phyloP scores from a whole-genome alignment of 1,284 basidiomycete genomes.

The Vanrija sp. region DNA sequence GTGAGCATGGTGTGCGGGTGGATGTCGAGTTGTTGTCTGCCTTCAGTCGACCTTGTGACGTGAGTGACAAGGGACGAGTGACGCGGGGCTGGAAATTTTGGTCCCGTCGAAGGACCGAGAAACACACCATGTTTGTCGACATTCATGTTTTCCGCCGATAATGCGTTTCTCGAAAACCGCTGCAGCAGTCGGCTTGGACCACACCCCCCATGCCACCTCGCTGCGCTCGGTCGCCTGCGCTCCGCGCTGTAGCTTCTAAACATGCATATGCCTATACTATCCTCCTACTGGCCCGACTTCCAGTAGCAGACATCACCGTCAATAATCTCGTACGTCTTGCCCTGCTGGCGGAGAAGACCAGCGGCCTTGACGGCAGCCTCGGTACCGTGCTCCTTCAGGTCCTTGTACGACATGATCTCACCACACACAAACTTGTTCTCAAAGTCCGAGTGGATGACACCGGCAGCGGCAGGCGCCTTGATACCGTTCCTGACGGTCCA shows the following conservation, averaged over 20 bases:
- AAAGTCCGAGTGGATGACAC: slow-evolving; percentile 74
- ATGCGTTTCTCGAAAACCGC: no score
- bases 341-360: slow-evolving; percentile 92
- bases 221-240: not conserved
- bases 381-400: slow-evolving; percentile 85
- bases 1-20: slow-evolving; percentile 1
- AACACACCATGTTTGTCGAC: not conserved
- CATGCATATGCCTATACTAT: not conserved
- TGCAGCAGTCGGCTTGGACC: no score
- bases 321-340: slow-evolving; percentile 68
- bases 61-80: not conserved
- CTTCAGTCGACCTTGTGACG: not conserved
- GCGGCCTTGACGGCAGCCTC: slow-evolving; percentile 90
- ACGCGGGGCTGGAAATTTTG: not conserved
- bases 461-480: slow-evolving; percentile 94
- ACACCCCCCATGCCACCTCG: not conserved
- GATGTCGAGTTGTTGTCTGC: no score
- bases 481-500: slow-evolving; percentile 95
- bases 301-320: slow-evolving; percentile 52
- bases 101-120: not conserved
- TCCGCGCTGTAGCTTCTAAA: not conserved
- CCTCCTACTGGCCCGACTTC: slow-evolving; percentile 33
- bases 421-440: slow-evolving; percentile 99
- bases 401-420: slow-evolving; percentile 92
- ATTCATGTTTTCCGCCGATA: not conserved